These are phyloP conservation scores for Histomonas meleagridis DNA, from an alignment of 208 protist genomes.

Conservation along the genomic window DNA sequence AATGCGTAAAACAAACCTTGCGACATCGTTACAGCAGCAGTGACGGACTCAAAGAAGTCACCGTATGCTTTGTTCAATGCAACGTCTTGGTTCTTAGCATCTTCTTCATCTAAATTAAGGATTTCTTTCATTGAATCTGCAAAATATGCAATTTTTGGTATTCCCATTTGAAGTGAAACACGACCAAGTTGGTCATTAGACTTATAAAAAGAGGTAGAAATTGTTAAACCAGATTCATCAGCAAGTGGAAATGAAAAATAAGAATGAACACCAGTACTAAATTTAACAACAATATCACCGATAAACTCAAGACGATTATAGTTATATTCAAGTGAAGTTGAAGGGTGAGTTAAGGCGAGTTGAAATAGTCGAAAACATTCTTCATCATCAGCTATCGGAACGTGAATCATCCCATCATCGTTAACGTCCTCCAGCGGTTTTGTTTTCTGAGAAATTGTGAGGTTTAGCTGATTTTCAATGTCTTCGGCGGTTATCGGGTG, in stretches of 20 bases:
- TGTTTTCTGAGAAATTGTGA: background rate
- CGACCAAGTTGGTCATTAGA: background rate
- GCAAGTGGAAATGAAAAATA: background rate
- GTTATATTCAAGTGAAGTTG: background rate
- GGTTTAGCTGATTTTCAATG: background rate
- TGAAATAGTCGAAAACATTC: too few species aligned
- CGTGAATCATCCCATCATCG: too few species aligned
- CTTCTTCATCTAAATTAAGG: too few species aligned
- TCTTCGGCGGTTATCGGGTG: background rate
- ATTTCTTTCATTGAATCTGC: background rate
- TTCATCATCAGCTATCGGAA: too few species aligned
- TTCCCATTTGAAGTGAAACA: background rate
- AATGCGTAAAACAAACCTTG: background rate
- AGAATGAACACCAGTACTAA: background rate
- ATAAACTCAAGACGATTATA: background rate
- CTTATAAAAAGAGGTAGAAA: background rate
- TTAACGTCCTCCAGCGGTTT: too few species aligned
- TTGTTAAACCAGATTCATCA: background rate
- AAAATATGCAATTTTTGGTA: background rate
- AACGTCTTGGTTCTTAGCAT: background rate
- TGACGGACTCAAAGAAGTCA: background rate
- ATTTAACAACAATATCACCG: slow-evolving; percentile 33
- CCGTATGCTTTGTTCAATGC: background rate
- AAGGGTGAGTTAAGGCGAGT: background rate
- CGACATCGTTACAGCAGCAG: background rate